Evolutionary conservation across 1,284 basidiomycete genomes (phyloP).

Genomic region (Polyporus tsugae): DNA sequence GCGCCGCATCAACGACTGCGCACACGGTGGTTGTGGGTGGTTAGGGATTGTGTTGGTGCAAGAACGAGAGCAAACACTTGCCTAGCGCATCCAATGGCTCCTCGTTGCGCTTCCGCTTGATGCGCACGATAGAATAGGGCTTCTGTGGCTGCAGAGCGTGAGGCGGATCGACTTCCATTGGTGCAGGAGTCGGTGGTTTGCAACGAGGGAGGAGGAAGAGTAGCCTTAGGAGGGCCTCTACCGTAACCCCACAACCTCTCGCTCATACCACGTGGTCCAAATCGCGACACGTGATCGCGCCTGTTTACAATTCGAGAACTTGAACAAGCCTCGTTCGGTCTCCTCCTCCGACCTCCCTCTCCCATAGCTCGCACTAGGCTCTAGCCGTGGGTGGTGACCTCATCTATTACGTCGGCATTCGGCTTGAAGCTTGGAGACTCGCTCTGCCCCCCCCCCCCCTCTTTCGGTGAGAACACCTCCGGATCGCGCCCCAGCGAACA

Average conservation of each 20-base stretch:
- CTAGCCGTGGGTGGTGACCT: too few species aligned
- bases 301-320: too few species aligned
- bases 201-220: background rate
- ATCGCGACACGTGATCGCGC: background rate
- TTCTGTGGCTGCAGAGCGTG: conserved; percentile 37
- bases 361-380: too few species aligned
- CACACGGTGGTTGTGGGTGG: background rate
- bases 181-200: background rate
- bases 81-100: conserved; percentile 82
- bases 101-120: conserved; percentile 81
- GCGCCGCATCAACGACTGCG: conserved; percentile 69
- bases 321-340: too few species aligned
- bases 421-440: too few species aligned
- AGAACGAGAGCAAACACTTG: conserved; percentile 40
- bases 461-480: too few species aligned
- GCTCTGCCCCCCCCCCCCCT: too few species aligned
- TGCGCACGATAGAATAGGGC: conserved; percentile 74
- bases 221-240: too few species aligned
- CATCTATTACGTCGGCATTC: too few species aligned
- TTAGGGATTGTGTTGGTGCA: background rate
- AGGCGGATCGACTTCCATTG: conserved; percentile 31
- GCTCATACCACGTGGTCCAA: background rate
- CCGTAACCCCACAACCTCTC: too few species aligned
- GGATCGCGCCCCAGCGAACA: too few species aligned
- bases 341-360: too few species aligned